These are phyloP conservation scores for Rhodotorula taiwanensis DNA, from an alignment of 768 basidiomycete genomes.

Conservation along the genomic window DNA sequence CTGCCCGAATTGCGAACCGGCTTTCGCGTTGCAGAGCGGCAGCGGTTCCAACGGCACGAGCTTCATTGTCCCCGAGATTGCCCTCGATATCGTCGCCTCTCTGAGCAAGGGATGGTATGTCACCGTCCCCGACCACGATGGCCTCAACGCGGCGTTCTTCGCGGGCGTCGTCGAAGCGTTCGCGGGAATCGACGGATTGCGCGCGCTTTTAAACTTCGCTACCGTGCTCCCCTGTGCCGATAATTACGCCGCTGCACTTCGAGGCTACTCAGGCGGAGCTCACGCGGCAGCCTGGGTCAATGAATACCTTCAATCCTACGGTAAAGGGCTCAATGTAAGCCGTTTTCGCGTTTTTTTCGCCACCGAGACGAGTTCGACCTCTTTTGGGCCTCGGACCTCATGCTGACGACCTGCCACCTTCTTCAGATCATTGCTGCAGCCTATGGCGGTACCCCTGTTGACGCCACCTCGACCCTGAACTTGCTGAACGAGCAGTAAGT, in stretches of 20 bases:
- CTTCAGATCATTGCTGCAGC: conserved; percentile 2
- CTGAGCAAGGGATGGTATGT: conserved; percentile 5
- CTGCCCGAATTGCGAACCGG: neutral
- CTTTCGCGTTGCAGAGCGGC: neutral
- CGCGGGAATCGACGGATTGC: conserved; percentile 8
- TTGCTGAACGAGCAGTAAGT: conserved; percentile 1
- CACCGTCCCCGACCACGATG: conserved; percentile 12
- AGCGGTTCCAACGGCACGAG: neutral
- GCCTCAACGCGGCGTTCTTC: conserved; percentile 1
- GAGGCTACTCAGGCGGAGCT: conserved; percentile 6
- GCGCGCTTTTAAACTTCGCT: neutral
- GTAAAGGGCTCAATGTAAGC: conserved; percentile 2
- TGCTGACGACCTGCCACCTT: no score
- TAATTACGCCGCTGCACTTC: conserved; percentile 2
- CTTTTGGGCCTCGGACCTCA: neutral
- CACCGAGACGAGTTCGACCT: no score
- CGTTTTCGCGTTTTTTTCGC: neutral
- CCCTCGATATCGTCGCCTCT: neutral
- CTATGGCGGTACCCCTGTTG: conserved; percentile 1
- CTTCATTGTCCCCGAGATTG: neutral
- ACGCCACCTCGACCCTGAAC: neutral
- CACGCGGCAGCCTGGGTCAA: conserved; percentile 1
- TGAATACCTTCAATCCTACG: neutral
- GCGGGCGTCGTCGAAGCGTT: conserved; percentile 2
- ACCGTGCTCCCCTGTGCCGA: neutral